Conservation (phyloP, 129 eudicot genomes). For the Solidago caesia region DNA sequence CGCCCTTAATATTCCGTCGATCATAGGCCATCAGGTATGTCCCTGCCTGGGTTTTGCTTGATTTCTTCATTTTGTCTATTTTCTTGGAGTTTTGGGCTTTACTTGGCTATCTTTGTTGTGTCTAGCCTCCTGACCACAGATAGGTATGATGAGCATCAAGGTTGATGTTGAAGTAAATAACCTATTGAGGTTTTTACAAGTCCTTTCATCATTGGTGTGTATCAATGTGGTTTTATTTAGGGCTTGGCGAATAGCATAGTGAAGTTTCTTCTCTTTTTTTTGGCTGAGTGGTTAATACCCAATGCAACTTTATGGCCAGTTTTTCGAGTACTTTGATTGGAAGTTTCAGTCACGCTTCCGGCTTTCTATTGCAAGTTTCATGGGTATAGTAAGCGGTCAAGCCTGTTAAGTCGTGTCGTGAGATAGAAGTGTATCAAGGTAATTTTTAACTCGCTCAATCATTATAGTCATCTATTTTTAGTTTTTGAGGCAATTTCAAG, state of each 20-base stretch:
- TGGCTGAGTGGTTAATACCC: too few species aligned
- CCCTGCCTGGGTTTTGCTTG: too few species aligned
- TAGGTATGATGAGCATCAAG: slow-evolving; percentile 1
- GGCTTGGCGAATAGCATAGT: not conserved
- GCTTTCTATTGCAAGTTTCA: not conserved
- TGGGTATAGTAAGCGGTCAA: not conserved
- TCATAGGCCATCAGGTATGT: too few species aligned
- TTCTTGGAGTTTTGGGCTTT: not conserved
- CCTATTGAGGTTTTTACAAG: not conserved
- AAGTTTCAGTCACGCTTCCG: not conserved
- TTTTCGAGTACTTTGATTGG: too few species aligned
- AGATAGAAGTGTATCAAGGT: too few species aligned
- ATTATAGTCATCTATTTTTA: not conserved
- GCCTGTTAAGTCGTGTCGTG: not conserved
- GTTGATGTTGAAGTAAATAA: not conserved
- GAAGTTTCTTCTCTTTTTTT: not conserved
- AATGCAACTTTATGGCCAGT: not conserved
- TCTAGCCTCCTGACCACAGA: not conserved
- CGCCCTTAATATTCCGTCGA: too few species aligned
- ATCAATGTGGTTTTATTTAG: not conserved
- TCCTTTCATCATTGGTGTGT: not conserved
- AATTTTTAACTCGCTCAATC: not conserved
- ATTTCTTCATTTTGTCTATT: too few species aligned
- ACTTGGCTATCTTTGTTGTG: not conserved
- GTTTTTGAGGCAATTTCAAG: not conserved